Evolutionary conservation across 495 filamentous ascomycete species (phyloP).

Genomic region (Penicillium riverlandense): DNA sequence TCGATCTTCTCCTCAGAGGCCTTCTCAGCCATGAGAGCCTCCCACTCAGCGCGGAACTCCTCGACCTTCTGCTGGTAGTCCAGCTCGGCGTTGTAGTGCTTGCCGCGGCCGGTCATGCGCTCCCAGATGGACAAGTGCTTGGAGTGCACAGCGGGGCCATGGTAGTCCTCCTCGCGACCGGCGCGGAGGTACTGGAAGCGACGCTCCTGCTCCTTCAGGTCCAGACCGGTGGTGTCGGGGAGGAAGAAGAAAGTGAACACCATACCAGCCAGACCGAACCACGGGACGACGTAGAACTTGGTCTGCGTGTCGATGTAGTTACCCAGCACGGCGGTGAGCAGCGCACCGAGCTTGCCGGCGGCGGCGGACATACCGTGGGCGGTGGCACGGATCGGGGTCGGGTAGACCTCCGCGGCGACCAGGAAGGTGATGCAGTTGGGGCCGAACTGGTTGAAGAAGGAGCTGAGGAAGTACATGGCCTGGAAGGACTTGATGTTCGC

Average conservation of each 20-base stretch:
- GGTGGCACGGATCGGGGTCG: constrained; percentile 80
- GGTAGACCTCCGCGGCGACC: constrained; percentile 85
- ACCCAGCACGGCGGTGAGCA: constrained; percentile 76
- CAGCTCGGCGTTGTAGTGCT: constrained; percentile 68
- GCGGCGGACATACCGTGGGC: constrained; percentile 87
- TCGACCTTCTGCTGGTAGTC: constrained; percentile 75
- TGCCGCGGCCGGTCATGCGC: constrained; percentile 55
- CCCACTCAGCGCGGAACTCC: constrained; percentile 68
- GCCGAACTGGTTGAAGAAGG: constrained; percentile 95
- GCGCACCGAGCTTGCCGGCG: constrained; percentile 74
- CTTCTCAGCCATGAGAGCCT: constrained; percentile 41
- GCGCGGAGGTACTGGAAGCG: constrained; percentile 73
- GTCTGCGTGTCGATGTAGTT: constrained; percentile 74
- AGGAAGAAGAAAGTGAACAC: constrained; percentile 73
- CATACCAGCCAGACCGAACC: constrained; percentile 83
- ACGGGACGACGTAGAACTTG: constrained; percentile 83
- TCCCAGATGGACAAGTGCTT: constrained; percentile 81
- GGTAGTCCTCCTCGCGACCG: constrained; percentile 71
- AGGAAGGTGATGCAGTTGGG: constrained; percentile 90
- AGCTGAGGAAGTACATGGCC: constrained; percentile 85
- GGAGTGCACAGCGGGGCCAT: constrained; percentile 80
- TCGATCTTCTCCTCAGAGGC: constrained; percentile 33
- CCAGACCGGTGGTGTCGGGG: constrained; percentile 86
- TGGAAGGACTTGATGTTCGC: constrained; percentile 72
- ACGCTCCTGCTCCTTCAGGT: constrained; percentile 90